Evolutionary conservation across 2,329 filamentous ascomycete species (phyloP).

Genomic region (Byssochlamys sp.): DNA sequence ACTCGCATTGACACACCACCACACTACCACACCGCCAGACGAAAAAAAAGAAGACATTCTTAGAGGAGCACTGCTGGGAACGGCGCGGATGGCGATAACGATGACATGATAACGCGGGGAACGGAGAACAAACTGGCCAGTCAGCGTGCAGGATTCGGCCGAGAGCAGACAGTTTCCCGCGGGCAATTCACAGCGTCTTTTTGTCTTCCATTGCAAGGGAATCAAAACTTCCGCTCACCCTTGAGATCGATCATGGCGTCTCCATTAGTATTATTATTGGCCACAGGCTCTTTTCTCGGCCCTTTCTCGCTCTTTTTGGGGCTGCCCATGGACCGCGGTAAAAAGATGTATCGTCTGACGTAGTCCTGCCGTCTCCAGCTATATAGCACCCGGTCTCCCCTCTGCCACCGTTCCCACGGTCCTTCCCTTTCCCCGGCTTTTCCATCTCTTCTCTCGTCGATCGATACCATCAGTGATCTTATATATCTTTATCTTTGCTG

Average conservation of each 20-base stretch:
- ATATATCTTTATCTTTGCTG: background rate
- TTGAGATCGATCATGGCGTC: background rate
- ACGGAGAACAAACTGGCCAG: background rate
- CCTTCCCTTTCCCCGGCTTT: background rate
- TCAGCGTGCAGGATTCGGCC: background rate
- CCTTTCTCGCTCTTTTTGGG: background rate
- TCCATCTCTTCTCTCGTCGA: background rate
- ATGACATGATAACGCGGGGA: conserved; percentile 1
- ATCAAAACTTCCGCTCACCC: conserved; percentile 10
- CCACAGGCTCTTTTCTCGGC: background rate
- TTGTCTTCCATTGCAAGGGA: background rate
- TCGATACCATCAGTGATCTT: background rate
- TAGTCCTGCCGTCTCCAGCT: conserved; percentile 3
- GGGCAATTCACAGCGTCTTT: background rate
- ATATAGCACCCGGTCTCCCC: background rate
- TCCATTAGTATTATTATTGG: background rate
- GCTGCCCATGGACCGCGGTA: conserved; percentile 14
- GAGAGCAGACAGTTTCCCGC: conserved; percentile 1
- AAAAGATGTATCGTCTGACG: conserved; percentile 8
- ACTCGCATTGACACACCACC: no score
- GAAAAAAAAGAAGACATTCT: background rate
- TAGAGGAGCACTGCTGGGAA: background rate
- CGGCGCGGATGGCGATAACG: background rate
- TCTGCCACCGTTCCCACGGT: background rate
- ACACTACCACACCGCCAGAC: background rate